Evolutionary conservation across 352 stramenopile genomes (phyloP), one percentile per base, ranked within the genome.

Genomic region (Globisporangium mamillatum): DNA sequence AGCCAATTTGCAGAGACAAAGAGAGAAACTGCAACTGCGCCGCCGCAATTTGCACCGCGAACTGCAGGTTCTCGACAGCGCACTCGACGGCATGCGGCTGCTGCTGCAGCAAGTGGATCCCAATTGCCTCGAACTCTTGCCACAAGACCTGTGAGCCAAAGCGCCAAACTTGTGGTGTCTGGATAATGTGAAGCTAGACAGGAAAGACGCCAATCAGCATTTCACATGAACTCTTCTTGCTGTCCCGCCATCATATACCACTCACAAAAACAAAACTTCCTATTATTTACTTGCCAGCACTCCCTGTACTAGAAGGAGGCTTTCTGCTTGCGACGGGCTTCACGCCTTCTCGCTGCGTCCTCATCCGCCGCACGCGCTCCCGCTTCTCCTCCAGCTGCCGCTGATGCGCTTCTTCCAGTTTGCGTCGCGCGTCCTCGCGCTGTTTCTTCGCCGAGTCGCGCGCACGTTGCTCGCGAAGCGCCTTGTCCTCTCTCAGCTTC

Each of bases 401-500:
- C 18, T 91, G 79, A 25, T 93, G 83, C 2, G 70, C 76, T 58
- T 88, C 78, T 59, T 92, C 84, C 7, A 92, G 72, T 65, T 92
- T 75, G 53, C 82, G 80, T 29, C 80, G 78, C 1, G 82, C 73
- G 24, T 90, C 77, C 54, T 93, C 84, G 20, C 84, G 82, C 62
- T 90, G 78, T 55, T 92, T 91, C 38, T 82, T 78, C 2, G 80
- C 86, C 29, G 79, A 69, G 41, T 92, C 83, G 2, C 83, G 86
- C 3, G 76, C 82, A 12, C 79, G 80, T 34, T 90, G 67, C 46
- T 91, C 83, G 20, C 86, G 80, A 53, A 78, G 75, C 27, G 77
- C 86, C 60, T 88, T 91, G n/a, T 92, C 82, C 41, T 91, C 80
- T 60, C 84, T 87, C 16, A 89, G 68, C 61, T 90, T 91, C n/a